Base-by-base conservation (phyloP, 2,329 filamentous ascomycete genomes). In the Knoxdaviesia proteae region DNA sequence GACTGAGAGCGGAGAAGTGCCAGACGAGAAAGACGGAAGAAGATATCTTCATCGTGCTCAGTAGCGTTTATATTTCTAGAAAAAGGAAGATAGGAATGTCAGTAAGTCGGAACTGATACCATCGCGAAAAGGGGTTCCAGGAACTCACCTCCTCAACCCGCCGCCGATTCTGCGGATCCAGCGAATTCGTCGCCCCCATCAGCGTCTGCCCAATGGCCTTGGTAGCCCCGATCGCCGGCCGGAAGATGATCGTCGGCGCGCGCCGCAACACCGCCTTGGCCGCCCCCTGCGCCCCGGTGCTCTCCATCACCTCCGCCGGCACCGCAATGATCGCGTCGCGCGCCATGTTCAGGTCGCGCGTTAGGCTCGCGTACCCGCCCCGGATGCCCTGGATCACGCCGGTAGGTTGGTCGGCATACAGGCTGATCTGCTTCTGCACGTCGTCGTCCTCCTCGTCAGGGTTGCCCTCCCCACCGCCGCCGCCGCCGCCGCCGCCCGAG, bases 241-340 rank as follows among this genome's bases (percentile, higher is more conserved):
- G 68, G 50, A 98, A 74, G 42, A 98, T 80, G 20, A 96, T 84
- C 0, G 87, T 94, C n/a, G 90, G 90, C 32, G 87, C 86, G 50
- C 83, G 74, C 56, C 72, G 79, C 47, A 79, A 68, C 11, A 98
- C 76, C 1, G 80, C 87, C 52, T 67, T 76, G 9, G 84, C 84
- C 1, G 82, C 84, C 2, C 83, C 84, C 37, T 77, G 74, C 1
- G 88, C 87, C 46, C 75, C 86, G 29, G 76, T 73, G 52, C 81
- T 86, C 53, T 94, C 86, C 67, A 93, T 79, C 1, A 93, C 74
- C 56, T 96, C 88, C 0, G 80, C 83, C 0, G 90, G 88, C 31
- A 98, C 84, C 1, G 88, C 90, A 51, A 98, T 88, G 45, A 98
- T 84, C 7, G 88, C 90, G 59, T 98, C 86, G 44, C 79, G 69